Conservation (phyloP, 208 protist species). For the Trichomonas tenax region DNA sequence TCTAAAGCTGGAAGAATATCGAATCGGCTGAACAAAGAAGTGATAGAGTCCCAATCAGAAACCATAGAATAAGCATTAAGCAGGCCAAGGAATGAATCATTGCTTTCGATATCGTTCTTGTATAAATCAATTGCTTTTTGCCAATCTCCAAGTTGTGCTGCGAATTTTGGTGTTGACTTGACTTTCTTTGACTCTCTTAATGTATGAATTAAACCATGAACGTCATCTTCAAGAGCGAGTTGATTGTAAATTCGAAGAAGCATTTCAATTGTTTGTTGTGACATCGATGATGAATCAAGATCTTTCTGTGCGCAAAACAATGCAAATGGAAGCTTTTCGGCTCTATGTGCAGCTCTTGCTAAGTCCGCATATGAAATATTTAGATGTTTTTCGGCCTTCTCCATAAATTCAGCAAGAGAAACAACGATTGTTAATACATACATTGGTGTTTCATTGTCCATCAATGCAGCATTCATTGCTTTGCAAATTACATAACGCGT, state of each 20-base stretch:
- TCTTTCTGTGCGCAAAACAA: neutral
- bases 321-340: neutral
- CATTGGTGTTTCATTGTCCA: neutral
- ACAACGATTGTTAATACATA: neutral
- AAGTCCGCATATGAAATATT: neutral
- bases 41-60: neutral
- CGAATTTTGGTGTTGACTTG: neutral
- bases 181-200: neutral
- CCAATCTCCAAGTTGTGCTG: neutral
- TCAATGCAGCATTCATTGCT: neutral
- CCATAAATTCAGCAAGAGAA: neutral
- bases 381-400: neutral
- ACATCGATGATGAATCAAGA: neutral
- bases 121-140: neutral
- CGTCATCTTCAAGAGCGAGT: neutral
- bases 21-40: neutral
- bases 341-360: neutral
- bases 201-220: neutral
- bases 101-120: neutral
- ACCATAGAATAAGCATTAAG: neutral
- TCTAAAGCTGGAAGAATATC: neutral
- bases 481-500: neutral
- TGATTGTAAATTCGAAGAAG: neutral
- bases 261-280: neutral
- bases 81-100: neutral